A percentile compares a stretch with the other conserved stretches of the same genome.
These are phyloP conservation scores for Aspergillus homomorphus DNA, from an alignment of 495 filamentous ascomycete species.

Conservation along the genomic window DNA sequence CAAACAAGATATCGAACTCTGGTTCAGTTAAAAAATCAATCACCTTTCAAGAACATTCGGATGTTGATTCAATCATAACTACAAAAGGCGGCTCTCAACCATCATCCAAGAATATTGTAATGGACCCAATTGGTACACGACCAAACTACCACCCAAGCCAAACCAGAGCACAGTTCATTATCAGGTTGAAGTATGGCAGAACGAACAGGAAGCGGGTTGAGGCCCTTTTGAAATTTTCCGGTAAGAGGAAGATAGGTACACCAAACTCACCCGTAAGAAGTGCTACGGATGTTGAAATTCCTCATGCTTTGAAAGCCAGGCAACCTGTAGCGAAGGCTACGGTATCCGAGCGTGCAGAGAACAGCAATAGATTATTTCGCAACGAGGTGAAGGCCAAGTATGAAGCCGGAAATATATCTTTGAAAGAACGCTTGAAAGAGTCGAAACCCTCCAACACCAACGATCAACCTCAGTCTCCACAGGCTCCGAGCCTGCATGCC, in stretches of 20 bases:
- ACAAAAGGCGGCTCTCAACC: slow-evolving; percentile 4
- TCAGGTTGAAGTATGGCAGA: slow-evolving; percentile 42
- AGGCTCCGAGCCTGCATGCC: slow-evolving; percentile 7
- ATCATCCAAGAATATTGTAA: neutral
- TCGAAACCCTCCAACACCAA: slow-evolving; percentile 11
- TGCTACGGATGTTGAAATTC: slow-evolving; percentile 21
- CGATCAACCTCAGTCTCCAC: slow-evolving; percentile 30
- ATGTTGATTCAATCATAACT: neutral
- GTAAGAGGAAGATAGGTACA: slow-evolving; percentile 34
- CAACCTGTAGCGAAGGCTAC: slow-evolving; percentile 5
- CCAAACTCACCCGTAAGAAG: slow-evolving; percentile 30
- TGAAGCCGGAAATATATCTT: slow-evolving; percentile 11
- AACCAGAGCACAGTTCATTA: slow-evolving; percentile 23
- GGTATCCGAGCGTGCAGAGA: slow-evolving; percentile 7
- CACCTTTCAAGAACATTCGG: neutral
- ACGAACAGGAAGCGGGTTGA: slow-evolving; percentile 43
- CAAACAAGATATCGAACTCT: slow-evolving; percentile 8
- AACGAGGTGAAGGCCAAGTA: slow-evolving; percentile 22
- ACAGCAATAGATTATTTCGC: slow-evolving; percentile 12
- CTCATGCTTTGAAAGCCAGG: slow-evolving; percentile 16
- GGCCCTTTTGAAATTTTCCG: slow-evolving; percentile 42
- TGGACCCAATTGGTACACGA: slow-evolving; percentile 5
- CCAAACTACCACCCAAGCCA: neutral
- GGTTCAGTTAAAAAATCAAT: slow-evolving; percentile 6
- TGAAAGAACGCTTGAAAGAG: slow-evolving; percentile 22